Conservation (phyloP, 2,329 filamentous ascomycete species). For the Trichoderma sp. region DNA sequence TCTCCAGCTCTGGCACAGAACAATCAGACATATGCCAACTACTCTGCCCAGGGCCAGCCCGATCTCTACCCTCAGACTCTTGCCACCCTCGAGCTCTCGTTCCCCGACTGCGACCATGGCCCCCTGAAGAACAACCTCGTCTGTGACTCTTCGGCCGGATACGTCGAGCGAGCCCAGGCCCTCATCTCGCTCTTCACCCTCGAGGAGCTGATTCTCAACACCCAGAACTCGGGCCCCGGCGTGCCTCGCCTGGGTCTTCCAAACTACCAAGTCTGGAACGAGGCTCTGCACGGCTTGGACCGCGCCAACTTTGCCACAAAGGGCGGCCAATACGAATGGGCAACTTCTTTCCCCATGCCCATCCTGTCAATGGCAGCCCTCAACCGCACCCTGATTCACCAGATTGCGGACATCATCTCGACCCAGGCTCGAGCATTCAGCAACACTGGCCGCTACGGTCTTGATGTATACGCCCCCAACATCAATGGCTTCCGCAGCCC, state of each 20-base stretch:
- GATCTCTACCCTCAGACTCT: slow-evolving; percentile 15
- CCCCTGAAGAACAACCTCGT: slow-evolving; percentile 35
- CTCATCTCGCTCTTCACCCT: slow-evolving; percentile 34
- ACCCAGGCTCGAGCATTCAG: slow-evolving; percentile 65
- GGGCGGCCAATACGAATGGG: slow-evolving; percentile 46
- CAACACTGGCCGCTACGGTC: slow-evolving; percentile 54
- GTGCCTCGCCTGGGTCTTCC: slow-evolving; percentile 55
- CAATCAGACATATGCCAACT: slow-evolving; percentile 18
- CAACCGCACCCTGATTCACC: slow-evolving; percentile 37
- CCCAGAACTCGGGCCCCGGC: slow-evolving; percentile 39
- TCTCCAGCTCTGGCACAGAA: slow-evolving; percentile 2
- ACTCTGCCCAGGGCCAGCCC: slow-evolving; percentile 13
- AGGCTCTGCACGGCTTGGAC: slow-evolving; percentile 62
- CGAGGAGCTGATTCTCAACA: slow-evolving; percentile 34
- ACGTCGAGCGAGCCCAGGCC: slow-evolving; percentile 31
- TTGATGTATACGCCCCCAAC: slow-evolving; percentile 64
- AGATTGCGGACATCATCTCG: slow-evolving; percentile 38
- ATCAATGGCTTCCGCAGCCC: slow-evolving; percentile 64
- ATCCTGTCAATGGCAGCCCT: slow-evolving; percentile 53
- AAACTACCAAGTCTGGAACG: slow-evolving; percentile 60
- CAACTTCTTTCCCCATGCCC: slow-evolving; percentile 64
- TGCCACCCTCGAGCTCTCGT: slow-evolving; percentile 21
- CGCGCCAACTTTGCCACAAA: slow-evolving; percentile 28
- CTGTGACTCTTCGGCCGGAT: slow-evolving; percentile 28
- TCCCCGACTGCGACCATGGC: slow-evolving; percentile 35